Conservation (phyloP, 2,329 filamentous ascomycete species). For the Xylaria sp. region DNA sequence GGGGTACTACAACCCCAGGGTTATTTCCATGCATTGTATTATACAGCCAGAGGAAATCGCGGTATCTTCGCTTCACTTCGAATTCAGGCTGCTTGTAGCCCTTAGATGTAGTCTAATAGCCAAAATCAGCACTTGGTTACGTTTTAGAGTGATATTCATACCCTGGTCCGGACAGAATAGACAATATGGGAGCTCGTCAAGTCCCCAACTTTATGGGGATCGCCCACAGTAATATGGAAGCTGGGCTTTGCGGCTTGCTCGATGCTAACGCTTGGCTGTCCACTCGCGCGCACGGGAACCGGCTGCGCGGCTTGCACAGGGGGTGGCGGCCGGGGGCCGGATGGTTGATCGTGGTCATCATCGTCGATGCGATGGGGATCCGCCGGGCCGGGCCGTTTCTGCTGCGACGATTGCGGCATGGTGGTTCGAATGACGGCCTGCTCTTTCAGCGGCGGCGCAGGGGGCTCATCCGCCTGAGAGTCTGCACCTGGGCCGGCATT, state of each 20-base stretch:
- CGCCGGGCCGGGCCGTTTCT: slow-evolving; percentile 56
- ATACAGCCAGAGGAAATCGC: slow-evolving; percentile 98
- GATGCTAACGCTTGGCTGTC: slow-evolving; percentile 83
- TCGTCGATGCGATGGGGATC: slow-evolving; percentile 76
- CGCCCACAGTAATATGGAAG: slow-evolving; percentile 91
- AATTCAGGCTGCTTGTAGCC: slow-evolving; percentile 94
- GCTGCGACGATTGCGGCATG: slow-evolving; percentile 58
- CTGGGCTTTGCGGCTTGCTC: slow-evolving; percentile 93
- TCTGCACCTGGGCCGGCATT: slow-evolving; percentile 50
- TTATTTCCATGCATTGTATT: slow-evolving; percentile 94
- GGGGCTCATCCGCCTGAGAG: slow-evolving; percentile 62
- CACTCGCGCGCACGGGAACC: slow-evolving; percentile 62
- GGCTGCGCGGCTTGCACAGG: slow-evolving; percentile 68
- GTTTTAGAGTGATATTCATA: slow-evolving; percentile 51
- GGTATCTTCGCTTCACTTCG: slow-evolving; percentile 90
- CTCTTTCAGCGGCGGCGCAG: slow-evolving; percentile 76
- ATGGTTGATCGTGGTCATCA: slow-evolving; percentile 65
- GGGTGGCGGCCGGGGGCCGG: slow-evolving; percentile 72
- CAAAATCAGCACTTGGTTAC: slow-evolving; percentile 35
- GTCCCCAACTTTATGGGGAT: slow-evolving; percentile 98
- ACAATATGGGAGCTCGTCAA: slow-evolving; percentile 97
- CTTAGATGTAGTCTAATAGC: slow-evolving; percentile 84
- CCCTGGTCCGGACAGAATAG: slow-evolving; percentile 93
- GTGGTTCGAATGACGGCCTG: slow-evolving; percentile 69
- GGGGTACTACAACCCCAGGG: slow-evolving; percentile 92